Conservation (phyloP, 2,329 filamentous ascomycete genomes). For the Exophiala oligosperma region DNA sequence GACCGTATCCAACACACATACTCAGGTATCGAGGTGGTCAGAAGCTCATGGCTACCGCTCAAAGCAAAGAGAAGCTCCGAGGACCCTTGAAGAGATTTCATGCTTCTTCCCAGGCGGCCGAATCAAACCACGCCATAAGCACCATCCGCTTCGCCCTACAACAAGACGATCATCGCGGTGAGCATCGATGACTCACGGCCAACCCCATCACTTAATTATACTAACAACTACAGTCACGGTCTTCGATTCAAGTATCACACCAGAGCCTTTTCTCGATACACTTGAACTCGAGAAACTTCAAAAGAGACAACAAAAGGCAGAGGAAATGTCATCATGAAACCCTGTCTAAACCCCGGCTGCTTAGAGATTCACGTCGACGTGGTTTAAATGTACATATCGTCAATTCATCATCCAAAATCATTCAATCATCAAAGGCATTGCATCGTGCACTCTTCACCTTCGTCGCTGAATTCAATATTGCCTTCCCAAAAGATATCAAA, state of each 20-base stretch:
- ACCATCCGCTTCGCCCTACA: constrained; percentile 20
- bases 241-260: constrained; percentile 35
- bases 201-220: neutral
- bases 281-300: constrained; percentile 35
- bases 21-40: neutral
- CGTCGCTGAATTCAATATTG: neutral
- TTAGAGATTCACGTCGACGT: neutral
- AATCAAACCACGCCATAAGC: constrained; percentile 10
- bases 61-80: constrained; percentile 16
- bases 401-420: constrained; percentile 24
- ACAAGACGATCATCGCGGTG: constrained; percentile 25
- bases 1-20: neutral
- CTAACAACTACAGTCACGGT: constrained; percentile 30
- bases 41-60: constrained; percentile 13
- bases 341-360: neutral
- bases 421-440: constrained; percentile 24
- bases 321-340: constrained; percentile 2
- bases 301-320: constrained; percentile 22
- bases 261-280: constrained; percentile 43
- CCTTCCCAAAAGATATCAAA: constrained; percentile 6
- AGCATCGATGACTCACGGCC: constrained; percentile 2
- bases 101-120: constrained; percentile 8
- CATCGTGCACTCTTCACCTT: constrained; percentile 15
- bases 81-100: constrained; percentile 20
- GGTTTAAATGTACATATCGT: constrained; percentile 22